A percentile compares a stretch with the other conserved stretches of the same genome.
Conservation (phyloP, 2,329 filamentous ascomycete species). For the Trichoderma sp. region DNA sequence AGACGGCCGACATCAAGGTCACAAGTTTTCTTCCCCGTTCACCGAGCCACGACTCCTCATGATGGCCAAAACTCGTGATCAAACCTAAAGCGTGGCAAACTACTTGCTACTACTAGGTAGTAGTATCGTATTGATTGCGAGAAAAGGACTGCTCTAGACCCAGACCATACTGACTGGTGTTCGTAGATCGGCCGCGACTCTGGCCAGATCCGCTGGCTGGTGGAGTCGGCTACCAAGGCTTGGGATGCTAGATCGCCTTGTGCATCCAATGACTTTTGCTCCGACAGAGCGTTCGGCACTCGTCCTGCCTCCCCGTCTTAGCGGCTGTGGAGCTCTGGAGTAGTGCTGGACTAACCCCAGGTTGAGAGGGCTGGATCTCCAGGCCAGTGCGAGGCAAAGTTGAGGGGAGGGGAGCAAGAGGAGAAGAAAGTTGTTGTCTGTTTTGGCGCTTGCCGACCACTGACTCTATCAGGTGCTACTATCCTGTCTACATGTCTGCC, state of each 20-base stretch:
- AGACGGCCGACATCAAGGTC: background rate
- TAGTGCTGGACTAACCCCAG: slow-evolving; percentile 6
- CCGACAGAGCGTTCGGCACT: slow-evolving; percentile 9
- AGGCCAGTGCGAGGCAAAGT: background rate
- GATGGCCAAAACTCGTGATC: background rate
- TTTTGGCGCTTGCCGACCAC: background rate
- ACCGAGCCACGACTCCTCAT: background rate
- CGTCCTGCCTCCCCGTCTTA: background rate
- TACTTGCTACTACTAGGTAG: too few relatives aligned
- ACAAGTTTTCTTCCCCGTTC: background rate
- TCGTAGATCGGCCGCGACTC: background rate
- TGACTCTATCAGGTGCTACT: background rate
- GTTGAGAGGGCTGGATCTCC: slow-evolving; percentile 1
- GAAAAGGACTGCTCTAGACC: slow-evolving; percentile 11
- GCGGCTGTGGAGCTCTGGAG: slow-evolving; percentile 2
- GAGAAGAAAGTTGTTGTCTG: background rate
- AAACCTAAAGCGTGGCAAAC: background rate
- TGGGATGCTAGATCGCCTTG: slow-evolving; percentile 3
- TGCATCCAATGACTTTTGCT: background rate
- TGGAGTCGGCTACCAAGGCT: background rate
- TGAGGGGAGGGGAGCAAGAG: background rate
- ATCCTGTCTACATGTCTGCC: background rate
- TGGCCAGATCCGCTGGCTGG: slow-evolving; percentile 6
- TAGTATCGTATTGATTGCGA: too few relatives aligned
- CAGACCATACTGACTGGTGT: background rate